Evolutionary conservation across 139 green algal genomes (phyloP).

Genomic region (Desmodesmus armatus): DNA sequence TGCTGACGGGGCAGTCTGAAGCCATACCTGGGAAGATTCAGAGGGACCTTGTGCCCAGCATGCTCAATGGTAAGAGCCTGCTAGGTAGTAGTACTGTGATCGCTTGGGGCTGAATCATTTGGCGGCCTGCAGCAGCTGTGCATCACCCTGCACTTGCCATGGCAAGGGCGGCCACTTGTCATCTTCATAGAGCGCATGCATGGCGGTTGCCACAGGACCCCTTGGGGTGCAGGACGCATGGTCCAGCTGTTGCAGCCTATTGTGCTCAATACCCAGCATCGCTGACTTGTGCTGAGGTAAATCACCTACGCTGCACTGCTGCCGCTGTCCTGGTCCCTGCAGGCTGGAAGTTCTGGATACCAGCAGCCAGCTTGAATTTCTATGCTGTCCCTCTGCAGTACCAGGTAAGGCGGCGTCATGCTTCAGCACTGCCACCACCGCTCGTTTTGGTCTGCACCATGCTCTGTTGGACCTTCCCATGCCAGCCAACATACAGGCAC

Average conservation of each 20-base stretch:
- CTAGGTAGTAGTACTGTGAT: not conserved
- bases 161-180: not conserved
- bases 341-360: slow-evolving; percentile 94
- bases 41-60: slow-evolving; percentile 70
- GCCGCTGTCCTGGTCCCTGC: slow-evolving; percentile 22
- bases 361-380: slow-evolving; percentile 87
- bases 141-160: not conserved
- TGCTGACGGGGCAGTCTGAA: slow-evolving; percentile 54
- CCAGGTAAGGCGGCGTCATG: slow-evolving; percentile 53
- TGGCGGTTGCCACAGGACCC: not conserved
- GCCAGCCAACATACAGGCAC: too few relatives aligned
- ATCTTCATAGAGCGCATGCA: not conserved
- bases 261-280: too few relatives aligned
- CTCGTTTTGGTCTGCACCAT: not conserved
- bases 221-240: not conserved
- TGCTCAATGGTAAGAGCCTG: slow-evolving; percentile 50
- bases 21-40: slow-evolving; percentile 71
- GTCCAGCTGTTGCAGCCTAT: not conserved
- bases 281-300: too few relatives aligned
- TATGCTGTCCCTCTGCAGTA: slow-evolving; percentile 75
- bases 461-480: too few relatives aligned
- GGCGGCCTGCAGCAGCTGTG: not conserved
- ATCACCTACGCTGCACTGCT: too few relatives aligned
- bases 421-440: not conserved
- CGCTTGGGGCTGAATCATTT: not conserved